These are phyloP conservation scores for Phytophthora foliorum DNA, from an alignment of 352 stramenopile species.

Conservation along the genomic window DNA sequence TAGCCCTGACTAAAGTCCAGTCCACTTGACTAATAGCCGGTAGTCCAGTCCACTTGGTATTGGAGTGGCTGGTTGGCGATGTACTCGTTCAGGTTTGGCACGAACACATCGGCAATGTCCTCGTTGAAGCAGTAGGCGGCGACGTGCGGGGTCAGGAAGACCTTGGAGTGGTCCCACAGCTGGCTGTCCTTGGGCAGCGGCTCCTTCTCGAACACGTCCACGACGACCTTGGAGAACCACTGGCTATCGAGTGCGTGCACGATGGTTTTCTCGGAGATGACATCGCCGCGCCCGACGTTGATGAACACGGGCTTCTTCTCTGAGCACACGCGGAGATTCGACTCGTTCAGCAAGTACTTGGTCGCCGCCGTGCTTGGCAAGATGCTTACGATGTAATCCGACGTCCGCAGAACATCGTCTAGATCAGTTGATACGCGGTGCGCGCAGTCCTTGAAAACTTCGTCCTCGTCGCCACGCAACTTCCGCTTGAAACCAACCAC, in stretches of 20 bases:
- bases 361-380: slow-evolving; percentile 83
- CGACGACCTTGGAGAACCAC: slow-evolving; percentile 62
- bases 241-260: slow-evolving; percentile 65
- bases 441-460: slow-evolving; percentile 27
- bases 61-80: slow-evolving; percentile 27
- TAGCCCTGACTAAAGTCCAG: no score
- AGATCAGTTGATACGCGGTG: slow-evolving; percentile 61
- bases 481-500: slow-evolving; percentile 78
- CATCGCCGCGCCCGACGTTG: slow-evolving; percentile 89
- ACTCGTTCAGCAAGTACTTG: slow-evolving; percentile 65
- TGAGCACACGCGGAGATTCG: slow-evolving; percentile 51
- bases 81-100: slow-evolving; percentile 53
- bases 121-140: slow-evolving; percentile 73
- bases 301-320: slow-evolving; percentile 86
- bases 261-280: slow-evolving; percentile 70
- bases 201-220: slow-evolving; percentile 65
- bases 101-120: slow-evolving; percentile 80
- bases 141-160: slow-evolving; percentile 84
- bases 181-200: slow-evolving; percentile 47
- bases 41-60: slow-evolving; percentile 38
- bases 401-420: slow-evolving; percentile 45
- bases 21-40: slow-evolving; percentile 28
- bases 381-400: slow-evolving; percentile 89
- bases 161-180: slow-evolving; percentile 68
- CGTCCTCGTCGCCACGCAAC: slow-evolving; percentile 32